These are phyloP conservation scores for Clarireedia sp. DNA, from an alignment of 2,329 filamentous ascomycete genomes.

Conservation along the genomic window DNA sequence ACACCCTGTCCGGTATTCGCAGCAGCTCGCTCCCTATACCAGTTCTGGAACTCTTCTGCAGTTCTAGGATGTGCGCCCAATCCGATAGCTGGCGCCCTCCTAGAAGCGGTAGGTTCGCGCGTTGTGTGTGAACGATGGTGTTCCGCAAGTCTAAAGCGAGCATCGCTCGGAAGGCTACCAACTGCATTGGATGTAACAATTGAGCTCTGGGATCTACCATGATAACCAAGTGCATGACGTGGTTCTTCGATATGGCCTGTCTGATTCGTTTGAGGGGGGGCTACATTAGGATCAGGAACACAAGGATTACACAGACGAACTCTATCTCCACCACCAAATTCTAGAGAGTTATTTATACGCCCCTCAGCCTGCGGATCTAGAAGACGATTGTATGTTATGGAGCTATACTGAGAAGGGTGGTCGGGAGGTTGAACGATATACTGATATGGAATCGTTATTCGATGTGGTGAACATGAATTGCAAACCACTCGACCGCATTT, in stretches of 20 bases:
- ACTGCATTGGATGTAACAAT: background rate
- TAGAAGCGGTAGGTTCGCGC: background rate
- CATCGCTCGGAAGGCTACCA: slow-evolving; percentile 1
- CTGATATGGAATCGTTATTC: slow-evolving; percentile 88
- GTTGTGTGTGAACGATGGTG: background rate
- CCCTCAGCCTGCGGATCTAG: slow-evolving; percentile 15
- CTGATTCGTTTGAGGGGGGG: slow-evolving; percentile 36
- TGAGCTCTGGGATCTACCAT: slow-evolving; percentile 8
- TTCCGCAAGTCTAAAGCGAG: slow-evolving; percentile 2
- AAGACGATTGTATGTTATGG: slow-evolving; percentile 9
- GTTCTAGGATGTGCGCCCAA: background rate
- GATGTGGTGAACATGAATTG: slow-evolving; percentile 80
- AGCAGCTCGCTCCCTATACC: slow-evolving; percentile 6
- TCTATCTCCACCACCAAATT: slow-evolving; percentile 55
- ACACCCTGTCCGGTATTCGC: background rate
- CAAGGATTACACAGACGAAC: slow-evolving; percentile 67
- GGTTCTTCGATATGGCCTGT: slow-evolving; percentile 6
- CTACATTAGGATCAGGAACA: slow-evolving; percentile 60
- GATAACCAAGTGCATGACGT: slow-evolving; percentile 11
- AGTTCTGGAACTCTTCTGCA: slow-evolving; percentile 2
- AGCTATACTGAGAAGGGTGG: slow-evolving; percentile 17
- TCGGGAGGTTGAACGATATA: slow-evolving; percentile 77
- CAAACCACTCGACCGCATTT: slow-evolving; percentile 95
- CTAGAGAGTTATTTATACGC: slow-evolving; percentile 17
- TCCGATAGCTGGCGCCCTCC: background rate